Evolutionary conservation across 179 eudicot species (phyloP).

Genomic region (Sideroxylon spinosum): DNA sequence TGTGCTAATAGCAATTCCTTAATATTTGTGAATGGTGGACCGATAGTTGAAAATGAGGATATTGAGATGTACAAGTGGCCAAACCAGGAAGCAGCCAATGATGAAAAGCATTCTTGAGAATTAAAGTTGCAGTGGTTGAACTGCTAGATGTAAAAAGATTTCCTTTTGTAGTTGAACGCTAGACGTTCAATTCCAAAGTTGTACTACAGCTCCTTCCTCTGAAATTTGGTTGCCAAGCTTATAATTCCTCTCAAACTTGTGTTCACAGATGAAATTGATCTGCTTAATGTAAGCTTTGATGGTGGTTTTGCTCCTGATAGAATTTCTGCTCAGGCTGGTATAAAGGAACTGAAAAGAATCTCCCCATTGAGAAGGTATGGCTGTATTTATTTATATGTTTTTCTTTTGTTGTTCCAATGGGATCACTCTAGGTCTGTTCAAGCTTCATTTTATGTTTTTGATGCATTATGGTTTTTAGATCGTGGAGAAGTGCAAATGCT

Average conservation of each 20-base stretch:
- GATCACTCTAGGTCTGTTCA: not conserved
- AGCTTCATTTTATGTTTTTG: not conserved
- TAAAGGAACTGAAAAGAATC: conserved; percentile 61
- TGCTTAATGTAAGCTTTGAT: conserved; percentile 92
- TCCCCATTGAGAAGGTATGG: conserved; percentile 78
- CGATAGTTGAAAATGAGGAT: too few relatives aligned
- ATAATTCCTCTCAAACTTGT: conserved; percentile 5
- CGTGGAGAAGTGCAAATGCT: too few relatives aligned
- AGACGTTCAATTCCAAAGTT: not conserved
- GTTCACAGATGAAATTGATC: conserved; percentile 77
- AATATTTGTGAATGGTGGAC: too few relatives aligned
- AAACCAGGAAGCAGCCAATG: too few relatives aligned
- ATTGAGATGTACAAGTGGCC: too few relatives aligned
- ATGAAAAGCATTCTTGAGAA: too few relatives aligned
- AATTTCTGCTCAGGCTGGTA: conserved; percentile 74
- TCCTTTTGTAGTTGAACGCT: not conserved
- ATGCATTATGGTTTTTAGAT: not conserved
- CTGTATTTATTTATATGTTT: not conserved
- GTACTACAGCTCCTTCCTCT: not conserved
- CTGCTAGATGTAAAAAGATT: not conserved
- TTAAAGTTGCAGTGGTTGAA: not conserved
- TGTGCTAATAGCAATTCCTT: too few relatives aligned
- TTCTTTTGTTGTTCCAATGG: not conserved
- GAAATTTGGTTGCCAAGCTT: not conserved
- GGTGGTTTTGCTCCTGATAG: conserved; percentile 90